These are phyloP conservation scores for Dendrocalamus latiflorus DNA, from an alignment of 202 grass and related monocot genomes.

Conservation along the genomic window DNA sequence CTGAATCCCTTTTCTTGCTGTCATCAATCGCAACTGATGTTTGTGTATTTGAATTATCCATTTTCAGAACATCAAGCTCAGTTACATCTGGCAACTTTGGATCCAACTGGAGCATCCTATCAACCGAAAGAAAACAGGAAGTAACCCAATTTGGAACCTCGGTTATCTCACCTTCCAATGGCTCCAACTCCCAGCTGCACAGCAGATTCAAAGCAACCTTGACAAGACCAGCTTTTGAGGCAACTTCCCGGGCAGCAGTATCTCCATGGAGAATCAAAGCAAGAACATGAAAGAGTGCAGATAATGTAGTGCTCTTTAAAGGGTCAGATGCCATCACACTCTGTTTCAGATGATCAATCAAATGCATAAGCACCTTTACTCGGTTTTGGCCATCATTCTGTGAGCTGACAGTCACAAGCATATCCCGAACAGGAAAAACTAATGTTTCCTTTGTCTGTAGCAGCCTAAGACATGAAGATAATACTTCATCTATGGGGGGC, in stretches of 20 bases:
- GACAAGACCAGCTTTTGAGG: slow-evolving; percentile 65
- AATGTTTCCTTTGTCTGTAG: slow-evolving; percentile 77
- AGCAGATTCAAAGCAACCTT: slow-evolving; percentile 84
- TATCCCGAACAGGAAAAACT: slow-evolving; percentile 89
- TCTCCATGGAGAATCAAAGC: slow-evolving; percentile 97
- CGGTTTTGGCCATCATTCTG: slow-evolving; percentile 92
- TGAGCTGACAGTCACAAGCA: slow-evolving; percentile 84
- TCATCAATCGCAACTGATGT: slow-evolving; percentile 74
- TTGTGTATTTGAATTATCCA: slow-evolving; percentile 47
- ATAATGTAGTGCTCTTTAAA: slow-evolving; percentile 49
- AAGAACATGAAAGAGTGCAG: slow-evolving; percentile 85
- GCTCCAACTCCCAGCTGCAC: slow-evolving; percentile 59
- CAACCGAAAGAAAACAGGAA: slow-evolving; percentile 89
- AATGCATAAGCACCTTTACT: slow-evolving; percentile 67
- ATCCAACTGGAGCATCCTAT: slow-evolving; percentile 91
- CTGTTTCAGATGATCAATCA: slow-evolving; percentile 89
- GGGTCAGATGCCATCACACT: slow-evolving; percentile 39
- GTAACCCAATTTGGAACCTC: slow-evolving; percentile 90
- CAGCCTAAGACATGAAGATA: slow-evolving; percentile 70
- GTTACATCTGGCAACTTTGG: slow-evolving; percentile 78
- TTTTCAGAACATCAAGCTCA: slow-evolving; percentile 70
- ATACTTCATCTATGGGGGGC: slow-evolving; percentile 84
- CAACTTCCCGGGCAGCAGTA: slow-evolving; percentile 65
- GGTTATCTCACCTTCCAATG: slow-evolving; percentile 34
- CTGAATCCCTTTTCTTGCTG: slow-evolving; percentile 51